phyloP scores from a whole-genome alignment of 352 stramenopile genomes.

The Phytopythium kandeliae region DNA sequence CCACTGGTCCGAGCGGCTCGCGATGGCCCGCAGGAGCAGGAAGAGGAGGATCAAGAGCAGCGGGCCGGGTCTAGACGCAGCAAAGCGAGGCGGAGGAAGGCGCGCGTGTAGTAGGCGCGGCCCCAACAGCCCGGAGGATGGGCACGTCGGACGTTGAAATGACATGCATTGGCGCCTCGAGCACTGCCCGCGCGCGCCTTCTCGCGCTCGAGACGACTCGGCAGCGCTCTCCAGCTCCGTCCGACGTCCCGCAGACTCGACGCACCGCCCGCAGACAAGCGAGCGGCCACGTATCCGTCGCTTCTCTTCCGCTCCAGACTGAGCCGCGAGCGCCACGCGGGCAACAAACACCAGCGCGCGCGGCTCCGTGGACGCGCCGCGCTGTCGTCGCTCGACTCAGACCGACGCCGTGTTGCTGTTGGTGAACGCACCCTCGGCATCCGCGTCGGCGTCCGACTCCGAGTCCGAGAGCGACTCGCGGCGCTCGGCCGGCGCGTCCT shows the following conservation, averaged over 20 bases:
- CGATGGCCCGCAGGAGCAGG: neutral
- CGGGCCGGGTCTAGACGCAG: neutral
- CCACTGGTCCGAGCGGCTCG: too few relatives aligned
- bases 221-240: too few relatives aligned
- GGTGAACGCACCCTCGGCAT: slow-evolving; percentile 51
- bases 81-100: neutral
- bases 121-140: neutral
- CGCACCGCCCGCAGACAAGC: too few relatives aligned
- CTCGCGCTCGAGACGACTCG: too few relatives aligned
- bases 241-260: too few relatives aligned
- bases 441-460: slow-evolving; percentile 40
- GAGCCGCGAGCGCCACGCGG: neutral
- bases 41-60: neutral
- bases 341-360: neutral
- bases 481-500: slow-evolving; percentile 31
- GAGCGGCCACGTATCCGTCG: too few relatives aligned
- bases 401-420: slow-evolving; percentile 26
- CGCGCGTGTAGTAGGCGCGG: neutral
- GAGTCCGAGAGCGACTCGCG: slow-evolving; percentile 42
- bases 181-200: too few relatives aligned
- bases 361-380: neutral
- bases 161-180: neutral
- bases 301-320: neutral
- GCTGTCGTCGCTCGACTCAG: neutral
- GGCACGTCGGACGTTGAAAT: neutral